Percentiles rank a stretch among this genome's conserved stretches.
Conservation (phyloP, 2,329 filamentous ascomycete genomes). For the Zymoseptoria passerinii region DNA sequence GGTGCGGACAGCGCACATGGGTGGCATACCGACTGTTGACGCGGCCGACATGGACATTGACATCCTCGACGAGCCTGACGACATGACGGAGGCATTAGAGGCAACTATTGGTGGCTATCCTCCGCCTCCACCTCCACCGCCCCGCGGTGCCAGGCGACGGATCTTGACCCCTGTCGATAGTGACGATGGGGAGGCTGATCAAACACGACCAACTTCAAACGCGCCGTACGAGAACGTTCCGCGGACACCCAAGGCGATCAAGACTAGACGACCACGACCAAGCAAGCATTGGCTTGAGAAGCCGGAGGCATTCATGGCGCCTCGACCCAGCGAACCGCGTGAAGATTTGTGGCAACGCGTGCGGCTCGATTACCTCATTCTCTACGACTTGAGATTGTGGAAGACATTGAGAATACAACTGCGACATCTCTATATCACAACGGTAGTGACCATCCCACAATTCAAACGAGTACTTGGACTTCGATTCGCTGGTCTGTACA, state of each 20-base stretch:
- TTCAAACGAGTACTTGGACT: constrained; percentile 92
- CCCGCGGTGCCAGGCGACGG: constrained; percentile 14
- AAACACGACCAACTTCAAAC: constrained; percentile 34
- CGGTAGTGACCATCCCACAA: constrained; percentile 86
- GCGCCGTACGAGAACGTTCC: constrained; percentile 55
- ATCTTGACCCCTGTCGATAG: constrained; percentile 26
- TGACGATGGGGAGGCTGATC: constrained; percentile 38
- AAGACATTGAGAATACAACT: constrained; percentile 88
- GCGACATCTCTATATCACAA: constrained; percentile 89
- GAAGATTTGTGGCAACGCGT: constrained; percentile 87
- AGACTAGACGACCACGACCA: constrained; percentile 50
- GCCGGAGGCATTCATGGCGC: constrained; percentile 53
- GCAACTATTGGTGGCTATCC: constrained; percentile 70
- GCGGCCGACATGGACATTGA: constrained; percentile 45
- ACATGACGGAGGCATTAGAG: constrained; percentile 66
- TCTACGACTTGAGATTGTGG: constrained; percentile 94
- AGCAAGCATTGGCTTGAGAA: constrained; percentile 81
- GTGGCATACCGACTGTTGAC: constrained; percentile 15
- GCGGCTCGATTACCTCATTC: constrained; percentile 83
- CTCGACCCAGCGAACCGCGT: constrained; percentile 49
- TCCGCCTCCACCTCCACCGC: constrained; percentile 49
- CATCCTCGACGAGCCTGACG: constrained; percentile 42
- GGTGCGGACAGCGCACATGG: constrained; percentile 31
- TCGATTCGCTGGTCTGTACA: constrained; percentile 92
- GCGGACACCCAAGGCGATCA: constrained; percentile 58